Evolutionary conservation across 2,329 filamentous ascomycete species (phyloP).

Genomic region (Blastomyces silverae): DNA sequence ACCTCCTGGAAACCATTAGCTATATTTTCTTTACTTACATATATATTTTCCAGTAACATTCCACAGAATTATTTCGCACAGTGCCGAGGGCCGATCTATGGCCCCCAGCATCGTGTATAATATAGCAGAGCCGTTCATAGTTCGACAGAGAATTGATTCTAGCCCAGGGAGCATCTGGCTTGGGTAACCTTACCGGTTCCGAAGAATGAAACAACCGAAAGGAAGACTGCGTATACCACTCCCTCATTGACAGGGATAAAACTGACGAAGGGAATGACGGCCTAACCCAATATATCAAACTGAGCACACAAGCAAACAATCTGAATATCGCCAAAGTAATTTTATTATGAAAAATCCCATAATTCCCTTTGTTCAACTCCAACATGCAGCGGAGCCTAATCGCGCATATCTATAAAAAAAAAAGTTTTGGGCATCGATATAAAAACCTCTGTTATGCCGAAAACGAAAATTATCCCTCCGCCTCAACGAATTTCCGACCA

Average conservation of each 20-base stretch:
- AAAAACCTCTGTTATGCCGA: background rate
- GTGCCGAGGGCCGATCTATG: background rate
- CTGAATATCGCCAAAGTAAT: background rate
- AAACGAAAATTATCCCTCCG: too few species aligned
- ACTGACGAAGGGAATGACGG: background rate
- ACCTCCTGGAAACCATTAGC: background rate
- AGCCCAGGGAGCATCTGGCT: background rate
- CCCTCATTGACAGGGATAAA: background rate
- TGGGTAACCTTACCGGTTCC: background rate
- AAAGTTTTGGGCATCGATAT: background rate
- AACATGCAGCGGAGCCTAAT: background rate
- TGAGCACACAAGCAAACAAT: background rate
- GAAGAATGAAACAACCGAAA: background rate
- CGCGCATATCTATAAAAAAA: background rate
- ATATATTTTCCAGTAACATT: background rate
- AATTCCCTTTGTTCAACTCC: background rate
- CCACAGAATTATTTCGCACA: background rate
- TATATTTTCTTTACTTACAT: background rate
- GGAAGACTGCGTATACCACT: background rate
- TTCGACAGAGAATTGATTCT: background rate
- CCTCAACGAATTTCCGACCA: background rate
- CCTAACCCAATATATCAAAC: background rate
- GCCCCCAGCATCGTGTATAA: background rate
- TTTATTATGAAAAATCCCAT: background rate
- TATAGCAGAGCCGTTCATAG: background rate